These are phyloP conservation scores for Sugiyamaella pinicola DNA, from an alignment of 1,139 yeast species.

Conservation along the genomic window DNA sequence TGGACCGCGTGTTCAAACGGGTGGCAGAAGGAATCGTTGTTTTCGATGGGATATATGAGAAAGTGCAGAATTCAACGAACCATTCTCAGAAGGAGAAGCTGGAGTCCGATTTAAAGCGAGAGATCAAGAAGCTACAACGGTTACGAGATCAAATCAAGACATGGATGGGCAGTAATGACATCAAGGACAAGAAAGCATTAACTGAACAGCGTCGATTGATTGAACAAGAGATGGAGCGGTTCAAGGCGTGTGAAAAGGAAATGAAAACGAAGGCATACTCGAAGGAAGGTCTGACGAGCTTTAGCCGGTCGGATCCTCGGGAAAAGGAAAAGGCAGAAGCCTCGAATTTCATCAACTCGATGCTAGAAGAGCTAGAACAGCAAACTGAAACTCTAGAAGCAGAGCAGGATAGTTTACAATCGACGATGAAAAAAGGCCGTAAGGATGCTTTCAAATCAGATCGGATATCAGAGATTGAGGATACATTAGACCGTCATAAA, in stretches of 20 bases:
- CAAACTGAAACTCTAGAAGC: conserved; percentile 82
- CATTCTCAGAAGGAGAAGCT: conserved; percentile 91
- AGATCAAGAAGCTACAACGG: conserved; percentile 91
- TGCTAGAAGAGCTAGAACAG: conserved; percentile 78
- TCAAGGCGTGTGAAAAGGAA: conserved; percentile 90
- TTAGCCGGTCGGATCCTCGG: conserved; percentile 70
- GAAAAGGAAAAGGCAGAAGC: conserved; percentile 81
- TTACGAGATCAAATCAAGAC: conserved; percentile 94
- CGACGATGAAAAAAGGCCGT: conserved; percentile 57
- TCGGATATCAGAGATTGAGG: conserved; percentile 63
- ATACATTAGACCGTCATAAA: conserved; percentile 70
- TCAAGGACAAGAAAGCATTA: conserved; percentile 81
- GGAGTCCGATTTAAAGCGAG: conserved; percentile 91
- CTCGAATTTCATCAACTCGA: conserved; percentile 66
- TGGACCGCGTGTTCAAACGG: conserved; percentile 93
- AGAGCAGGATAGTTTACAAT: conserved; percentile 63
- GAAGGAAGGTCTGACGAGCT: conserved; percentile 84
- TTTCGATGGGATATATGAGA: conserved; percentile 86
- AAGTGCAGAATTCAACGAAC: conserved; percentile 78
- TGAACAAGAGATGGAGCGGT: conserved; percentile 87
- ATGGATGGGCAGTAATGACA: conserved; percentile 92
- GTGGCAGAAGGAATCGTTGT: conserved; percentile 89
- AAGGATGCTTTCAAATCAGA: conserved; percentile 57
- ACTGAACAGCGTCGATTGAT: conserved; percentile 81
- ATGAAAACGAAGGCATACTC: conserved; percentile 96